Conservation (phyloP, 2,329 filamentous ascomycete species). For the Ophiostoma piceae region DNA sequence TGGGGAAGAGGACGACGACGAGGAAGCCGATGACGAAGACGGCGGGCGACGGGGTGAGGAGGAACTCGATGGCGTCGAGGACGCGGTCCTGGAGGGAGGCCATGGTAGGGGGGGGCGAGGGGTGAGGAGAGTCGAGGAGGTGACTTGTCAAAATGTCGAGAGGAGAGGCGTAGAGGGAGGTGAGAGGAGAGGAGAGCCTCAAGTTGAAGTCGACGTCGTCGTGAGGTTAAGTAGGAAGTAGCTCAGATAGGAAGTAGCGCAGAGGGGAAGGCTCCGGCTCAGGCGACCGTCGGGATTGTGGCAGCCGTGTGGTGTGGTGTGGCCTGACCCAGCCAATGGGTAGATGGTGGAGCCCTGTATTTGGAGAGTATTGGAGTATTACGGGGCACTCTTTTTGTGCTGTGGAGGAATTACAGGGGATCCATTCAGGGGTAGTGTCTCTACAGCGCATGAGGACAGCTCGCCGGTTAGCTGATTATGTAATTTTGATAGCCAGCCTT, state of each 20-base stretch:
- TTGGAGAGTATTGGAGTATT: neutral
- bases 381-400: neutral
- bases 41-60: constrained; percentile 55
- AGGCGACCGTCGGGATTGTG: neutral
- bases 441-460: neutral
- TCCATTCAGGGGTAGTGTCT: neutral
- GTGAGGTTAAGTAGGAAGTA: neutral
- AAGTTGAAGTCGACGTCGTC: neutral
- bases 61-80: constrained; percentile 43
- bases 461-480: neutral
- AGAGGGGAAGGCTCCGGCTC: neutral
- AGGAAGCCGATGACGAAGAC: constrained; percentile 64
- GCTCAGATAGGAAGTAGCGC: constrained; percentile 5
- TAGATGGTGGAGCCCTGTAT: neutral
- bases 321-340: constrained; percentile 11
- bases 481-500: neutral
- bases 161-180: neutral
- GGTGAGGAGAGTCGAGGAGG: neutral
- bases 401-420: neutral
- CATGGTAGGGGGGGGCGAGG: constrained; percentile 16
- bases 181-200: neutral
- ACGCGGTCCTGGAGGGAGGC: constrained; percentile 29
- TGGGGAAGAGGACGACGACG: constrained; percentile 66
- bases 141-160: neutral
- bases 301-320: constrained; percentile 10